phyloP scores from a whole-genome alignment of 2,329 filamentous ascomycete genomes.

The Claviceps humidiphila region DNA sequence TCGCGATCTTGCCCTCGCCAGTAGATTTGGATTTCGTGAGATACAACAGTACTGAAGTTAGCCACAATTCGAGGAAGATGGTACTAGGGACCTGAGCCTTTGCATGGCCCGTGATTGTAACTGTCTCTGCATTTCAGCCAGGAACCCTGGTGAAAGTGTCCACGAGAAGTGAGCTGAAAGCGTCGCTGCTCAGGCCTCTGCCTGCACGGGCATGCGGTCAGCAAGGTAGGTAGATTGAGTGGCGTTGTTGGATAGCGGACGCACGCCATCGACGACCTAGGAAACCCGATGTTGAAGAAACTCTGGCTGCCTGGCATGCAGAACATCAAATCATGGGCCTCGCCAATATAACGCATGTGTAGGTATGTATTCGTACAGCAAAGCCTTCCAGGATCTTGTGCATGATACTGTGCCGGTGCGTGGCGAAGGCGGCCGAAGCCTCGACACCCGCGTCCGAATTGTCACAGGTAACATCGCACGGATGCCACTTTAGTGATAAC shows the following conservation, averaged over 20 bases:
- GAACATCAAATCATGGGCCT: neutral
- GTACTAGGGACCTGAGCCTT: neutral
- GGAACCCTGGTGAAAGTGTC: neutral
- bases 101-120: neutral
- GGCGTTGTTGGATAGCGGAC: neutral
- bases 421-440: no score
- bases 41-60: neutral
- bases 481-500: neutral
- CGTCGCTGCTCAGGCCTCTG: neutral
- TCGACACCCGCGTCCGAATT: neutral
- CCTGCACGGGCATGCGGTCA: neutral
- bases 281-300: slow-evolving; percentile 3
- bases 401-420: neutral
- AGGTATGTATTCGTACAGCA: neutral
- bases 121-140: neutral
- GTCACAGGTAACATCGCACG: neutral
- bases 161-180: neutral
- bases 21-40: neutral
- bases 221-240: neutral
- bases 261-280: neutral
- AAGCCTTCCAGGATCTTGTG: neutral
- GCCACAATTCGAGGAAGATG: neutral
- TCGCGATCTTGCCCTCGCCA: slow-evolving; percentile 10
- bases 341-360: neutral
- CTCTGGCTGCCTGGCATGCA: neutral